phyloP scores from a whole-genome alignment of 2,329 filamentous ascomycete species.

The Cercospora sp. region DNA sequence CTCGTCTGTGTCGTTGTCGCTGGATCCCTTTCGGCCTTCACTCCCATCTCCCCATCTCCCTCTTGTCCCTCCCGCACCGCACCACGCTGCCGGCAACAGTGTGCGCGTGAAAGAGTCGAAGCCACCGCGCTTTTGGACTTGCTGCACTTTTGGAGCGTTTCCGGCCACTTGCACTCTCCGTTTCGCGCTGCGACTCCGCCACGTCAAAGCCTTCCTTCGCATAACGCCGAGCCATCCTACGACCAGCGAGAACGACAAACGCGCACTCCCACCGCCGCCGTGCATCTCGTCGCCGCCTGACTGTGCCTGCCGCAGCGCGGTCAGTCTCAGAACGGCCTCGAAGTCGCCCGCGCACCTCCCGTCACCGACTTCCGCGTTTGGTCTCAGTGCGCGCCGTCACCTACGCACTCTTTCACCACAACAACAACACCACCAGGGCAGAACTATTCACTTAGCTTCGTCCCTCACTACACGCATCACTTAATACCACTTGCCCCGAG shows the following conservation, averaged over 20 bases:
- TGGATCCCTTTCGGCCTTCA: not conserved
- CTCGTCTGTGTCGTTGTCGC: slow-evolving; percentile 4
- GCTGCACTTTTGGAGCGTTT: not conserved
- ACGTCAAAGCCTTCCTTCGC: slow-evolving; percentile 16
- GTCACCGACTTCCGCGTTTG: slow-evolving; percentile 11
- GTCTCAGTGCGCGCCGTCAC: slow-evolving; percentile 13
- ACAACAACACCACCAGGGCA: slow-evolving; percentile 17
- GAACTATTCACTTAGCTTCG: slow-evolving; percentile 42
- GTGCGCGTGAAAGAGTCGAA: slow-evolving; percentile 15
- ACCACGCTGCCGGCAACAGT: slow-evolving; percentile 20
- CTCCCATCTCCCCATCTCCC: slow-evolving; percentile 7
- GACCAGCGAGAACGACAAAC: slow-evolving; percentile 14
- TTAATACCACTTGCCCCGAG: slow-evolving; percentile 3
- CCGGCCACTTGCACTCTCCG: not conserved
- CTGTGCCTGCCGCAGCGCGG: slow-evolving; percentile 1
- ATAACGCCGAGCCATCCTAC: slow-evolving; percentile 6
- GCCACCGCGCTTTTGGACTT: not conserved
- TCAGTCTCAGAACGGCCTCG: slow-evolving; percentile 2
- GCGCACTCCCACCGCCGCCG: slow-evolving; percentile 10
- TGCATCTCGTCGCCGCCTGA: slow-evolving; percentile 4
- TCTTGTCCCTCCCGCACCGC: slow-evolving; percentile 4
- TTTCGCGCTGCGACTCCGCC: slow-evolving; percentile 18
- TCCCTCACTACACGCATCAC: slow-evolving; percentile 18
- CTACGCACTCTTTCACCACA: slow-evolving; percentile 23
- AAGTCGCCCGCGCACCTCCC: slow-evolving; percentile 1